These are phyloP conservation scores for Annulohypoxylon stygium DNA, from an alignment of 495 filamentous ascomycete species.

Conservation along the genomic window DNA sequence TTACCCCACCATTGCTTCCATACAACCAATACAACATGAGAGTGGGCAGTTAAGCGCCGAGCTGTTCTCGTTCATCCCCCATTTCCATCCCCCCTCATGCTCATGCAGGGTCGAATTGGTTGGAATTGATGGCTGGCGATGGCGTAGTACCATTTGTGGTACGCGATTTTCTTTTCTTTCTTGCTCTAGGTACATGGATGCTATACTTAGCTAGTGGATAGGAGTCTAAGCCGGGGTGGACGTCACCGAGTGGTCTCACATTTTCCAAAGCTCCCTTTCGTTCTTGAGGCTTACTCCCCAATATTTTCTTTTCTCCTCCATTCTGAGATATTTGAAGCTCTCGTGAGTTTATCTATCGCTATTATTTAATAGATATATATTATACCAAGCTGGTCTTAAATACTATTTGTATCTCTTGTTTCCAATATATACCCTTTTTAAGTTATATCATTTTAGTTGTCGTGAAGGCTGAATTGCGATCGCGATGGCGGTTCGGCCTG, in stretches of 20 bases:
- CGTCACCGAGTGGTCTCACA: slow-evolving; percentile 21
- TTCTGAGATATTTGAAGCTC: slow-evolving; percentile 17
- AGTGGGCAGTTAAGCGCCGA: slow-evolving; percentile 50
- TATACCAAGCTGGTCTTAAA: slow-evolving; percentile 10
- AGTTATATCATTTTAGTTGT: not conserved
- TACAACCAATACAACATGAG: slow-evolving; percentile 14
- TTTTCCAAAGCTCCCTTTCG: slow-evolving; percentile 18
- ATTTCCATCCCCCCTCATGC: too few relatives aligned
- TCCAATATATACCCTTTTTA: not conserved
- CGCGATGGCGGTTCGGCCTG: slow-evolving; percentile 80
- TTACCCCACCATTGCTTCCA: slow-evolving; percentile 47
- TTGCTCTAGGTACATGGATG: slow-evolving; percentile 4
- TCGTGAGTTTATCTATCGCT: slow-evolving; percentile 6
- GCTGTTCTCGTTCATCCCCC: slow-evolving; percentile 19
- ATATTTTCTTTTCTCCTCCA: slow-evolving; percentile 8
- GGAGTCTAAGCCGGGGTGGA: slow-evolving; percentile 15
- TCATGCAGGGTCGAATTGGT: slow-evolving; percentile 24
- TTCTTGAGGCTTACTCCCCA: slow-evolving; percentile 5
- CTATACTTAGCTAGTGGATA: not conserved
- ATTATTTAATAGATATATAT: not conserved
- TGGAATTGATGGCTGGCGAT: not conserved
- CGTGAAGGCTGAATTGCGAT: slow-evolving; percentile 17
- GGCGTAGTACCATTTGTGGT: slow-evolving; percentile 32
- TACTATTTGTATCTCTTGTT: not conserved
- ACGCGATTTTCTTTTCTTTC: slow-evolving; percentile 16